A percentile compares a stretch with the other conserved stretches of the same genome.
These are phyloP conservation scores for Raphanus raphanistrum DNA, from an alignment of 345 rosid genomes.

Conservation along the genomic window DNA sequence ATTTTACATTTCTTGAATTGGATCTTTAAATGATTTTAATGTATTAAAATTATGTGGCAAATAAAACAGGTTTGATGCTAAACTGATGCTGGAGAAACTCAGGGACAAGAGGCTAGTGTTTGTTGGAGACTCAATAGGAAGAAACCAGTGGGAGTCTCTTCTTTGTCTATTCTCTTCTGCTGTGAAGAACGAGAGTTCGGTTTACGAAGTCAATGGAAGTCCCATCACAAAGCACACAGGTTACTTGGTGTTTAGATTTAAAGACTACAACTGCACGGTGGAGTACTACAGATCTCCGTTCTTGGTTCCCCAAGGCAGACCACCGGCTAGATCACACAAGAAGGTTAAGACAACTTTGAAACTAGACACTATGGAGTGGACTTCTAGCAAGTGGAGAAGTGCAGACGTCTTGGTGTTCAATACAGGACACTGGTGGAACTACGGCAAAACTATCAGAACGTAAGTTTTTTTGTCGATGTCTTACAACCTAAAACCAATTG, in stretches of 20 bases:
- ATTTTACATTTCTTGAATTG: not conserved
- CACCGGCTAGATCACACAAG: conserved; percentile 57
- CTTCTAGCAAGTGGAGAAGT: conserved; percentile 57
- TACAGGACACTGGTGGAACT: conserved; percentile 95
- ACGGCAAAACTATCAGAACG: conserved; percentile 69
- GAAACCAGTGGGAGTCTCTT: conserved; percentile 97
- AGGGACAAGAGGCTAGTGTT: conserved; percentile 66
- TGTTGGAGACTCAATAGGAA: conserved; percentile 92
- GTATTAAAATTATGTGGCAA: not conserved
- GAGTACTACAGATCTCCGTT: conserved; percentile 91
- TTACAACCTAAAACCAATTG: too few species aligned
- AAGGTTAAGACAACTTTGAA: conserved; percentile 62
- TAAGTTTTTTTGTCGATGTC: conserved; percentile 25
- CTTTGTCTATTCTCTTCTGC: conserved; percentile 80
- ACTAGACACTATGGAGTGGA: conserved; percentile 72
- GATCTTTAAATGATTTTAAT: not conserved
- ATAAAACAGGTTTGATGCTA: conserved; percentile 68
- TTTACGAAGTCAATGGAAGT: conserved; percentile 70
- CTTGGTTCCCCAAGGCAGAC: conserved; percentile 61
- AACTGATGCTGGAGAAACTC: conserved; percentile 62
- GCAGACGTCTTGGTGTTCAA: conserved; percentile 78
- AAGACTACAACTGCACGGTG: conserved; percentile 78
- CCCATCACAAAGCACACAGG: conserved; percentile 91
- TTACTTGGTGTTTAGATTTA: conserved; percentile 64
- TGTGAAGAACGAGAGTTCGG: conserved; percentile 55